Evolutionary conservation across 139 green algal genomes (phyloP).

Genomic region (Volvox africanus): DNA sequence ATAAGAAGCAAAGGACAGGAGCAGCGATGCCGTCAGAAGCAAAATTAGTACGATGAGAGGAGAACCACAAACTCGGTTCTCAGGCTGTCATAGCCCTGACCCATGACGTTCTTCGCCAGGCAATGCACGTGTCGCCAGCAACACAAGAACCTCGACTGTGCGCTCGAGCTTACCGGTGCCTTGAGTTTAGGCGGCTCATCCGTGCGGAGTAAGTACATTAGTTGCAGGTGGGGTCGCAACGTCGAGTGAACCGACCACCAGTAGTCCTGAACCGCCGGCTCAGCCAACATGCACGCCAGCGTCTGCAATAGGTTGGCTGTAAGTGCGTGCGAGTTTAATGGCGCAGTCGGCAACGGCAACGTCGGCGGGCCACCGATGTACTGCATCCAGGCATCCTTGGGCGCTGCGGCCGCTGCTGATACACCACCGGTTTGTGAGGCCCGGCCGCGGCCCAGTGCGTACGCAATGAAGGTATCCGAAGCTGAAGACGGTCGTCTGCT

Average conservation of each 20-base stretch:
- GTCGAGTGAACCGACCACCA: conserved; percentile 30
- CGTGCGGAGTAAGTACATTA: not conserved
- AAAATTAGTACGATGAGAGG: too few species aligned
- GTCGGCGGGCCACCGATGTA: not conserved
- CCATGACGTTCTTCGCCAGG: too few species aligned
- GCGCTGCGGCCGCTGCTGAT: not conserved
- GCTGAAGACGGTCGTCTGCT: not conserved
- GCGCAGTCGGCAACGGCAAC: not conserved
- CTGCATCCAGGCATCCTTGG: not conserved
- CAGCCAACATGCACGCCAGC: conserved; percentile 24
- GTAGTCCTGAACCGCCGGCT: conserved; percentile 34
- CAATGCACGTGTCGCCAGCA: too few species aligned
- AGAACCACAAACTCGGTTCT: too few species aligned
- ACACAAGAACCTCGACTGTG: too few species aligned
- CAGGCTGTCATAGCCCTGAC: too few species aligned
- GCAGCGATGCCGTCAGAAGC: too few species aligned
- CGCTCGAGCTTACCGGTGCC: not conserved
- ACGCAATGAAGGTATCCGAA: conserved; percentile 27
- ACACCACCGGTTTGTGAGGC: not conserved
- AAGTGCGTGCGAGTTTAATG: not conserved
- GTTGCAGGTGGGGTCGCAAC: conserved; percentile 15
- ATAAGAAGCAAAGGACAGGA: too few species aligned
- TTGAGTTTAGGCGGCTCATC: not conserved
- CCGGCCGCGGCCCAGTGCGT: not conserved
- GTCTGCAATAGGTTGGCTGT: not conserved